phyloP scores from a whole-genome alignment of 2,329 filamentous ascomycete genomes.

The Aspergillus novoparasiticus region DNA sequence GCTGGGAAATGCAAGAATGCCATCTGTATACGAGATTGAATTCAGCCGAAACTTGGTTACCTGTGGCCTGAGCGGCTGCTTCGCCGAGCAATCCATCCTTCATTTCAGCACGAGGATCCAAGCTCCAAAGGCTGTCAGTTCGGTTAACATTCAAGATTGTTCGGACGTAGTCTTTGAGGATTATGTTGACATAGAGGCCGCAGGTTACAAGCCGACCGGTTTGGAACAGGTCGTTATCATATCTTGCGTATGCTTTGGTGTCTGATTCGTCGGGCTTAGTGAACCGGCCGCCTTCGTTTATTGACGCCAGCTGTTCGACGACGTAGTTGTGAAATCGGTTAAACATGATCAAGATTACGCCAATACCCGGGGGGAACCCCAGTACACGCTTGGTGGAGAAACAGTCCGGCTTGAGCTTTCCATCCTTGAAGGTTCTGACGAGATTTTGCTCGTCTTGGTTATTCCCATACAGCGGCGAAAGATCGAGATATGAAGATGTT shows the following conservation, averaged over 20 bases:
- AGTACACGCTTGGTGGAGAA: conserved; percentile 68
- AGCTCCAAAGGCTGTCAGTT: conserved; percentile 61
- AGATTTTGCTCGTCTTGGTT: conserved; percentile 63
- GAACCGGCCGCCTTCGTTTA: conserved; percentile 70
- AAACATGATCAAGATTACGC: conserved; percentile 68
- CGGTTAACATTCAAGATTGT: conserved; percentile 64
- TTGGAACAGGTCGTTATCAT: conserved; percentile 54
- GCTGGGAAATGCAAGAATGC: conserved; percentile 63
- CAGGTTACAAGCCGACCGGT: conserved; percentile 57
- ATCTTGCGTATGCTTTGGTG: conserved; percentile 36
- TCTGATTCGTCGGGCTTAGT: conserved; percentile 55
- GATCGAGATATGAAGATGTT: conserved; percentile 74
- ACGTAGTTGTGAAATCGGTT: conserved; percentile 71
- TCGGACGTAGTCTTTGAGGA: conserved; percentile 61
- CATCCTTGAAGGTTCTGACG: conserved; percentile 65
- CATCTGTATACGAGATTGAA: conserved; percentile 70
- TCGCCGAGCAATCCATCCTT: conserved; percentile 49
- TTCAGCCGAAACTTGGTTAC: conserved; percentile 69
- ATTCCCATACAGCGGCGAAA: conserved; percentile 72
- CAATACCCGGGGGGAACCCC: conserved; percentile 70
- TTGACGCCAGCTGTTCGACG: conserved; percentile 62
- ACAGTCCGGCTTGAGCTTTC: conserved; percentile 71
- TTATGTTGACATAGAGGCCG: conserved; percentile 60
- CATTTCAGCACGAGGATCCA: conserved; percentile 65
- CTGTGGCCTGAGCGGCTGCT: conserved; percentile 58